These are phyloP conservation scores for Gonapodya prolifera DNA, from an alignment of 192 early-diverging fungal species.

Conservation along the genomic window DNA sequence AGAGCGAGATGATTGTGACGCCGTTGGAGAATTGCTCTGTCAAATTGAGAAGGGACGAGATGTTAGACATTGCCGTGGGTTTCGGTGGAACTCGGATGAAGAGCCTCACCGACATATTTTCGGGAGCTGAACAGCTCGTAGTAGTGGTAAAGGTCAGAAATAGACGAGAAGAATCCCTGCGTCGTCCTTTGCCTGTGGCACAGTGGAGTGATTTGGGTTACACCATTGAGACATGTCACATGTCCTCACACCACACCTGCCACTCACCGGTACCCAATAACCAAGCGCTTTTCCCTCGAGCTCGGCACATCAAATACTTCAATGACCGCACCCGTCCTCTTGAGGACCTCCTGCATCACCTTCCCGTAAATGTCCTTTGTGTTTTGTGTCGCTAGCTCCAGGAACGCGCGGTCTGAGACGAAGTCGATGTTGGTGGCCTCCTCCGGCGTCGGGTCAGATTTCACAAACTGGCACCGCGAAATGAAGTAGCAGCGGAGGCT, in stretches of 20 bases:
- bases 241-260: constrained; percentile 3
- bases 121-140: constrained; percentile 90
- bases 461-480: constrained; percentile 80
- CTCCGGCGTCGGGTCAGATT: constrained; percentile 55
- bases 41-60: background rate
- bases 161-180: constrained; percentile 83
- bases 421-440: constrained; percentile 64
- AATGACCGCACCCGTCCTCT: constrained; percentile 85
- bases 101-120: constrained; percentile 74
- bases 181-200: constrained; percentile 78
- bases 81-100: constrained; percentile 79
- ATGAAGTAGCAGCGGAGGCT: constrained; percentile 95
- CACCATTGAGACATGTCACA: no score
- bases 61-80: constrained; percentile 8
- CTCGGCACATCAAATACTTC: constrained; percentile 82
- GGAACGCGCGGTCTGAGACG: constrained; percentile 82
- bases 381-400: constrained; percentile 86
- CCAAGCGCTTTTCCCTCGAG: constrained; percentile 74
- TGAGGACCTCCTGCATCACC: constrained; percentile 74
- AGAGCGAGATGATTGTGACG: constrained; percentile 85
- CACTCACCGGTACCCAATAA: constrained; percentile 58
- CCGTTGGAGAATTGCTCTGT: constrained; percentile 97
- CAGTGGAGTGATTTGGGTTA: constrained; percentile 32
- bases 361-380: constrained; percentile 78
- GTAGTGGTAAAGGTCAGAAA: constrained; percentile 97